phyloP scores from a whole-genome alignment of 2,329 filamentous ascomycete genomes.

The Cladosporium colombiae region DNA sequence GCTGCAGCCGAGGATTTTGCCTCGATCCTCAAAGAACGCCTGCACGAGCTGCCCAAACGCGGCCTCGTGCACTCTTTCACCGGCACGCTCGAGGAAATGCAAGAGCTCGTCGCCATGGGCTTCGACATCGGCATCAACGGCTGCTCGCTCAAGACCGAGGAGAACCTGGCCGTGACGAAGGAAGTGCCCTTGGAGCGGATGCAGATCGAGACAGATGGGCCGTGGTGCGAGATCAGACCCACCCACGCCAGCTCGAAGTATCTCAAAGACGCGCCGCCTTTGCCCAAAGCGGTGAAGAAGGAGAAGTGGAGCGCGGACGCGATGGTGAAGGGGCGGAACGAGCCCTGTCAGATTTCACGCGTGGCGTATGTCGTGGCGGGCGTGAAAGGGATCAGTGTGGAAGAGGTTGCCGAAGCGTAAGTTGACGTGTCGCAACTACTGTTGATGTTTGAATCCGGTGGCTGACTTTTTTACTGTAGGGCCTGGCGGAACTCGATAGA shows the following conservation, averaged over 20 bases:
- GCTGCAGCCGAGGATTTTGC: constrained; percentile 87
- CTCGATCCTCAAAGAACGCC: constrained; percentile 59
- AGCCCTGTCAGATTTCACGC: constrained; percentile 81
- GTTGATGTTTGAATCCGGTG: constrained; percentile 25
- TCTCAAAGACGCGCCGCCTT: constrained; percentile 65
- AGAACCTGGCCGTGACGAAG: constrained; percentile 83
- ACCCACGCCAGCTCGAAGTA: constrained; percentile 83
- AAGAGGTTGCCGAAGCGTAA: constrained; percentile 80
- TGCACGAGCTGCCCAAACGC: constrained; percentile 60
- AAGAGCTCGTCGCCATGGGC: constrained; percentile 73
- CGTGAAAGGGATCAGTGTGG: constrained; percentile 76
- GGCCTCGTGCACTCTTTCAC: constrained; percentile 96
- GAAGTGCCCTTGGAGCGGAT: constrained; percentile 75
- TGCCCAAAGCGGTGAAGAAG: constrained; percentile 88
- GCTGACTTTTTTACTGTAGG: constrained; percentile 34
- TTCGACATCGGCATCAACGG: constrained; percentile 95
- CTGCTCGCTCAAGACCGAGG: constrained; percentile 90
- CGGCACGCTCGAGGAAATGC: constrained; percentile 81
- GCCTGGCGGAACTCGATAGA: constrained; percentile 78
- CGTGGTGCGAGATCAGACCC: constrained; percentile 92
- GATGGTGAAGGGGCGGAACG: constrained; percentile 94
- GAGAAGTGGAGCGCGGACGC: constrained; percentile 86
- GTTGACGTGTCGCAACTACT: constrained; percentile 28
- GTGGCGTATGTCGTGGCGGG: constrained; percentile 87
- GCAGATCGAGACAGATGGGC: constrained; percentile 96